Evolutionary conservation across 2,329 filamentous ascomycete species (phyloP), one percentile per base, ranked within the genome.

Genomic region (Leptodontidium sp.): DNA sequence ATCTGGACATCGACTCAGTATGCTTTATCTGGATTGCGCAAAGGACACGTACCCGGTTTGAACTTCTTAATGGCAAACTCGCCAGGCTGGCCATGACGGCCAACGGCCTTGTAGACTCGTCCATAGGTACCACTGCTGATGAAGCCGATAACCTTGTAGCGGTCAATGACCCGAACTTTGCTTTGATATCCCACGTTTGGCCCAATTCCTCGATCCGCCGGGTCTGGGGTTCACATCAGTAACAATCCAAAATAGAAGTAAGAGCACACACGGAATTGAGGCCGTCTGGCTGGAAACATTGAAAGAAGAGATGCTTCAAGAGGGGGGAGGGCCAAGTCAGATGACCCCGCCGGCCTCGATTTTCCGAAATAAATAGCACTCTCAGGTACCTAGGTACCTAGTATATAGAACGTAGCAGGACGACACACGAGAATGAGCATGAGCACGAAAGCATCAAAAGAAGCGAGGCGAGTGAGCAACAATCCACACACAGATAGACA

Each of bases 51-150:
- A 78, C 77, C 77, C 6, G 61, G 78, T 81, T 77, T 80, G 72
- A 79, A 97, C 88, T 99, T 99, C 80, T 99, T 99, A 84, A 99
- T 99, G 75, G 96, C 96, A 78, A 97, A 98, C 77, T 97, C 93
- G 71, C 93, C 92, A 63, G 88, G 82, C 79, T 90, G 84, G 75
- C 90, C 88, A 82, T 91, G 87, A 72, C 91, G 90, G 75, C 93
- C 90, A 53, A 93, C 85, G 21, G 96, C 96, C 79, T 99, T 99
- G 87, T 98, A 99, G 8, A 99, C 96, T 40, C 96, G 91, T 45
- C 96, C 96, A 87, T 99, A 99, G 17, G 96, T 99, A 58, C 96
- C 96, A 75, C 93, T 97, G 79, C 93, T 97, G 76, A 99, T 99
- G 84, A 99, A 99, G 53, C 96, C 96, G 67, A 99, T 91, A 76